Evolutionary conservation across 2,329 filamentous ascomycete genomes (phyloP), one percentile per base, ranked within the genome.

Genomic region (Colletotrichum filicis): DNA sequence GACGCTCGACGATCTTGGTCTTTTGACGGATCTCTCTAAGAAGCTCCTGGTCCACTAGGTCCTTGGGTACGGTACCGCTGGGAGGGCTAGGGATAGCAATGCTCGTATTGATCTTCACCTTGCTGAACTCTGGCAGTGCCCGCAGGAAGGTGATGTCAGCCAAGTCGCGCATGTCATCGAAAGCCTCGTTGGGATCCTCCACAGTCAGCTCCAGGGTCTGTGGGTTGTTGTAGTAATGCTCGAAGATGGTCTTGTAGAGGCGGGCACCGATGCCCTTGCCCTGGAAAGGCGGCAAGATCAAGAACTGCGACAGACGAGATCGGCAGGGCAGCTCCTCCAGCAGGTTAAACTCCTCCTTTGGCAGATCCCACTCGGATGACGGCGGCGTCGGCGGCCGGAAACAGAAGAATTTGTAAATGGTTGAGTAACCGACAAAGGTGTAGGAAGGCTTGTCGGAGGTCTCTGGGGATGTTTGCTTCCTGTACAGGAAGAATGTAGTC

Each of bases 141-240:
- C 90, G 90, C 4, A 97, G 85, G 76, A 91, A 91, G 5, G 86
- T 84, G 37, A 96, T 84, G 78, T 97, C 94, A 77, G 91, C 92
- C 64, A 92, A 85, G 79, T 97, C 94, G 76, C 94, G 90, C 77
- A 97, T 86, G 72, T 94, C 91, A 78, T 97, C 94, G 77, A 97
- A 97, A 1, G 89, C 91, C 79, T 96, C 94, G 78, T 94, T 98
- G 0, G 97, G 97, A 74, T 98, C 96, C 83, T 99, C 97, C 6
- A 99, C 92, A 0, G 95, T 97, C 78, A 99, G 89, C 80, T 98
- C 96, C 67, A 91, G 87, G 8, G 95, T 93, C 73, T 92, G 91
- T 0, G 89, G 82, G 69, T 93, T 89, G 42, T 90, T 86, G 71
- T 93, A 87, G 75, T 94, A 93, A 76, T 91, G 84, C 8, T 88